These are phyloP conservation scores for Russula foetens DNA, from an alignment of 768 basidiomycete genomes.

Conservation along the genomic window DNA sequence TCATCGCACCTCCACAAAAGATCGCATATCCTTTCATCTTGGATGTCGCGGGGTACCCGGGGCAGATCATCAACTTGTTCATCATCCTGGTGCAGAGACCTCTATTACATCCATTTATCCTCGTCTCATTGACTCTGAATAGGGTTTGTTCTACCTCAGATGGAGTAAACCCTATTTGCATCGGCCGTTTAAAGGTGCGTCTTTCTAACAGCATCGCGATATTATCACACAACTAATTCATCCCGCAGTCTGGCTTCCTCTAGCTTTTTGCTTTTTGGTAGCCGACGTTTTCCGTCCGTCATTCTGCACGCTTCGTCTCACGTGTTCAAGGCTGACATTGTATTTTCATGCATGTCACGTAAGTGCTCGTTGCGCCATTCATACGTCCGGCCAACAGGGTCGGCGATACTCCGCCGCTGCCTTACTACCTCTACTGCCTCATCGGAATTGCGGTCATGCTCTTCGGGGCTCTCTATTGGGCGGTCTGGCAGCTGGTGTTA, in stretches of 20 bases:
- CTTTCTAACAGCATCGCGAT: background rate
- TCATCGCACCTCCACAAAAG: slow-evolving; percentile 42
- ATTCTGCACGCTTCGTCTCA: background rate
- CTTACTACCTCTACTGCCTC: slow-evolving; percentile 52
- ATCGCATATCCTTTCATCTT: slow-evolving; percentile 57
- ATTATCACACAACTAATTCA: slow-evolving; percentile 5
- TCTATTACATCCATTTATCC: background rate
- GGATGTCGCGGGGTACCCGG: slow-evolving; percentile 46
- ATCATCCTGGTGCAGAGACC: slow-evolving; percentile 38
- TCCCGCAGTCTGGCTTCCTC: slow-evolving; percentile 44
- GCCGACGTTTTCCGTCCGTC: slow-evolving; percentile 43
- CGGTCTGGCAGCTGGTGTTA: slow-evolving; percentile 41
- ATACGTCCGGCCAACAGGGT: slow-evolving; percentile 43
- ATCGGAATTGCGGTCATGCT: slow-evolving; percentile 44
- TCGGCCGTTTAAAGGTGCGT: slow-evolving; percentile 42
- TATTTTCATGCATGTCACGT: background rate
- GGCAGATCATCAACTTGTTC: slow-evolving; percentile 49
- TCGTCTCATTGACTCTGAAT: background rate
- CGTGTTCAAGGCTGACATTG: background rate
- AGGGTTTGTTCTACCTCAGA: slow-evolving; percentile 51
- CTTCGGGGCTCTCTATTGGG: slow-evolving; percentile 45
- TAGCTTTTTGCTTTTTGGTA: slow-evolving; percentile 47
- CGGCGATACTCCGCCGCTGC: slow-evolving; percentile 55
- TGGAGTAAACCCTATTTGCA: slow-evolving; percentile 39
- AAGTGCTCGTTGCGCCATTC: slow-evolving; percentile 53